Base-by-base conservation (phyloP, 2,329 filamentous ascomycete genomes). In the Cyclaneusma minus region DNA sequence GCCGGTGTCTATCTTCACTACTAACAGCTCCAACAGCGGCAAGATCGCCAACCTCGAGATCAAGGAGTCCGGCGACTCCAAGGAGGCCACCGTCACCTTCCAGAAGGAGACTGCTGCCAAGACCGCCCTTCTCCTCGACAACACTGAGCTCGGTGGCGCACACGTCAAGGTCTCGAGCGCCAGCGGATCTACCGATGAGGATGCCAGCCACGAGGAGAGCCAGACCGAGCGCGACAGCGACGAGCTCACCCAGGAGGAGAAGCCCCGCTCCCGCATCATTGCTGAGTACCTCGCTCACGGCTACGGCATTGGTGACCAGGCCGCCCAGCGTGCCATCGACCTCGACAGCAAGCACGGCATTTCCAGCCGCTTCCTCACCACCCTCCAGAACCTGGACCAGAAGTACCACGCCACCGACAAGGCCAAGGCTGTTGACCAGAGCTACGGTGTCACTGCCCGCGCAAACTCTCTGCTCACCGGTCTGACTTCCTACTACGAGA, bases 231-330 rank as follows among this genome's bases (percentile, higher is more conserved):
- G 60, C 33, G 62, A 69, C 48, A 56, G 56, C 27, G 64, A 83
- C 42, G 70, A 84, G 41, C 74, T 95, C 43, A 72, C 76, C 9
- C 89, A 98, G 50, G 89, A 98, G 56, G 84, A 95, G 62, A 98
- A 98, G 67, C 89, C 89, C 10, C 79, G 85, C 44, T 72, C 80
- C 21, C 82, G 89, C 43, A 93, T 98, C 51, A 55, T 94, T 26
- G 89, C 89, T 38, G 89, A 98, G 60, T 94, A 95, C 55, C 77
- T 98, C 17, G 85, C 89, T 7, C 83, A 94, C 44, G 89, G 89
- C 41, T 98, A 98, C 58, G 68, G 74, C 20, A 64, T 95, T 37
- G 84, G 68, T 34, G 74, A 79, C 47, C 60, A 66, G 30, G 80
- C 81, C 26, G 75, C 93, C 41, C 68, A 89, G 58, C 68, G 68